Conservation (phyloP, 352 stramenopile species). For the Phytophthora europaea region DNA sequence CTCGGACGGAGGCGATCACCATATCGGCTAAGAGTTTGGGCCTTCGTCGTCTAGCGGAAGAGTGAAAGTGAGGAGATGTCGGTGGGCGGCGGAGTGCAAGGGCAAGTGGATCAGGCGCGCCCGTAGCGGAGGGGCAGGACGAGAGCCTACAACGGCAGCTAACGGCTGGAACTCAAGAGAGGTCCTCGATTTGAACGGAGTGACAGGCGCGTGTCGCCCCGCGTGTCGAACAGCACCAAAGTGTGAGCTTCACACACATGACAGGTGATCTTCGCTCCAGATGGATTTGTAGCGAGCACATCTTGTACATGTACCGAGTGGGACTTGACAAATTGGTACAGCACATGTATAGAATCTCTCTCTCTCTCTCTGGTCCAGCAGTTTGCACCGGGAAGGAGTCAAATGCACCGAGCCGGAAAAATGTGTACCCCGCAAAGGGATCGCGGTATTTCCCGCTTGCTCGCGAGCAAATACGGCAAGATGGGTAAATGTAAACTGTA, state of each 20-base stretch:
- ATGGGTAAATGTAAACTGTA: neutral
- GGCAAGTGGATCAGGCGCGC: neutral
- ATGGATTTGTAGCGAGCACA: constrained; percentile 18
- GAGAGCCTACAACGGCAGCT: neutral
- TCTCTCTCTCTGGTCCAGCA: no score
- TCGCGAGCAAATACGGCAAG: neutral
- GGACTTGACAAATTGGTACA: neutral
- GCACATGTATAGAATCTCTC: no score
- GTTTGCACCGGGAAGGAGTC: neutral
- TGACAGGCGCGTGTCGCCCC: neutral
- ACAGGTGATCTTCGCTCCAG: constrained; percentile 26
- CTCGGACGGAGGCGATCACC: constrained; percentile 11
- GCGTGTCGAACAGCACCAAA: neutral
- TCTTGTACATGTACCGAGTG: constrained; percentile 5
- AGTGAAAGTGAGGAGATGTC: constrained; percentile 22
- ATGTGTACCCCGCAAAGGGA: constrained; percentile 1
- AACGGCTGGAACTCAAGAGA: constrained; percentile 24
- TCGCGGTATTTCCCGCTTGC: neutral
- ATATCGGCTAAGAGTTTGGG: constrained; percentile 12
- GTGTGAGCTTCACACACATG: neutral
- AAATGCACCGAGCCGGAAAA: constrained; percentile 12
- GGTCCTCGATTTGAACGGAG: constrained; percentile 28
- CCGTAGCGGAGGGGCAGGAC: constrained; percentile 24
- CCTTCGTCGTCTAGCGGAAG: constrained; percentile 13
- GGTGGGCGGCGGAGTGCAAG: neutral